Evolutionary conservation across 2,329 filamentous ascomycete genomes (phyloP).

Genomic region (Pestalotiopsis sp.): DNA sequence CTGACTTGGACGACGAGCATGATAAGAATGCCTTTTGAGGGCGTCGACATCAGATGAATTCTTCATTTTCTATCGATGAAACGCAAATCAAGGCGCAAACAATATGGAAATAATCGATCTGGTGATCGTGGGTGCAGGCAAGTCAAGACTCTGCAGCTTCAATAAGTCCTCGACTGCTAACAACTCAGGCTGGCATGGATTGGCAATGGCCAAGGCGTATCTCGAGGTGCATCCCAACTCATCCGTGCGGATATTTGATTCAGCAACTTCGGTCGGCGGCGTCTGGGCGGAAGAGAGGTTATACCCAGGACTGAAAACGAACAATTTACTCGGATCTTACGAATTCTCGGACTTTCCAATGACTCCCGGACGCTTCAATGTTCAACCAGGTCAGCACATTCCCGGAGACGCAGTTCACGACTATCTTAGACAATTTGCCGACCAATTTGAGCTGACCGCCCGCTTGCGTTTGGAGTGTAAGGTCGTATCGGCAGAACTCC

Average conservation of each 20-base stretch:
- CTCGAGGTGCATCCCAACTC: slow-evolving; percentile 35
- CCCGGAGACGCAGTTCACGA: slow-evolving; percentile 45
- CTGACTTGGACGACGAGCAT: background rate
- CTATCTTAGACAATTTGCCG: slow-evolving; percentile 18
- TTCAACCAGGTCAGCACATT: slow-evolving; percentile 49
- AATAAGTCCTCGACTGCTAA: background rate
- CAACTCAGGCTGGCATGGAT: slow-evolving; percentile 47
- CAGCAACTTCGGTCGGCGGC: slow-evolving; percentile 54
- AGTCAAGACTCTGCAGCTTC: background rate
- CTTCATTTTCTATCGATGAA: background rate
- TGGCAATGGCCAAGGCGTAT: slow-evolving; percentile 55
- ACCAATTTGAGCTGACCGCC: slow-evolving; percentile 11
- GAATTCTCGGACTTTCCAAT: slow-evolving; percentile 68
- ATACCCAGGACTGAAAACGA: slow-evolving; percentile 63
- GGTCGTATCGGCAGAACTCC: slow-evolving; percentile 12
- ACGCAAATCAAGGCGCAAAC: background rate
- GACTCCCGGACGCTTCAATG: slow-evolving; percentile 48
- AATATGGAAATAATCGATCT: slow-evolving; percentile 3
- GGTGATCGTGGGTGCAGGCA: slow-evolving; percentile 1
- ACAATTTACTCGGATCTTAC: slow-evolving; percentile 65
- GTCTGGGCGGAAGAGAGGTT: slow-evolving; percentile 62
- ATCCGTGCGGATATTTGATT: slow-evolving; percentile 51
- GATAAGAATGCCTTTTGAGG: background rate
- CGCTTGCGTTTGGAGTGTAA: slow-evolving; percentile 14
- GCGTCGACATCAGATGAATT: background rate